phyloP scores from a whole-genome alignment of 2,329 filamentous ascomycete species.

The Trichoderma sp. region DNA sequence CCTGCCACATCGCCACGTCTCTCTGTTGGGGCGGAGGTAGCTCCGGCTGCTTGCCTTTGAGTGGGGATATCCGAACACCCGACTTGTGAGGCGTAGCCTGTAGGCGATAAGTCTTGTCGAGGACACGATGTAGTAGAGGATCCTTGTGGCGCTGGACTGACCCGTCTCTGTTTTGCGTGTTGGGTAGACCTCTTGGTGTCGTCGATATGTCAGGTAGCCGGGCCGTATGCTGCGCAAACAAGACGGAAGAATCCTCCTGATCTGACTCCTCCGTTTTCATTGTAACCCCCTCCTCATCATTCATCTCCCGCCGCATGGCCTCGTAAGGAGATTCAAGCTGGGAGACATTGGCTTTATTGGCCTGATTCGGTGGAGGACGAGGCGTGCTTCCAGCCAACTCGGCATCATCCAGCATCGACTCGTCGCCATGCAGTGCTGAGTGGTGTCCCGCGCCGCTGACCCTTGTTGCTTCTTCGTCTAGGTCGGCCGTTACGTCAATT shows the following conservation, averaged over 20 bases:
- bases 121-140: constrained; percentile 83
- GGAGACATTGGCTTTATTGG: constrained; percentile 56
- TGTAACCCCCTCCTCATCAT: constrained; percentile 45
- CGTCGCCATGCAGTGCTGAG: constrained; percentile 50
- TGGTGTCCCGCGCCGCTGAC: constrained; percentile 35
- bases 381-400: constrained; percentile 69
- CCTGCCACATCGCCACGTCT: constrained; percentile 45
- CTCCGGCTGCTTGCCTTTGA: constrained; percentile 39
- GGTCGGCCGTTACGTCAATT: constrained; percentile 49
- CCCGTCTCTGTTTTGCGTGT: constrained; percentile 36
- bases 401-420: constrained; percentile 68
- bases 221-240: constrained; percentile 55
- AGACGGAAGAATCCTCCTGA: constrained; percentile 48
- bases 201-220: constrained; percentile 64
- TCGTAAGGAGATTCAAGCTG: constrained; percentile 78
- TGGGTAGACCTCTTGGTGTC: constrained; percentile 46
- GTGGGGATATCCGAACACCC: constrained; percentile 46
- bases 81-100: constrained; percentile 82
- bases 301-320: constrained; percentile 66
- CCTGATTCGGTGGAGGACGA: constrained; percentile 55
- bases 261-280: constrained; percentile 39
- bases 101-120: constrained; percentile 93
- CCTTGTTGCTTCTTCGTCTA: constrained; percentile 40
- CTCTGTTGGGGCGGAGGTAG: constrained; percentile 2
- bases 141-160: constrained; percentile 56